Evolutionary conservation across 2,329 filamentous ascomycete genomes (phyloP), one percentile per base, ranked within the genome.

Genomic region (Periconia sp.): DNA sequence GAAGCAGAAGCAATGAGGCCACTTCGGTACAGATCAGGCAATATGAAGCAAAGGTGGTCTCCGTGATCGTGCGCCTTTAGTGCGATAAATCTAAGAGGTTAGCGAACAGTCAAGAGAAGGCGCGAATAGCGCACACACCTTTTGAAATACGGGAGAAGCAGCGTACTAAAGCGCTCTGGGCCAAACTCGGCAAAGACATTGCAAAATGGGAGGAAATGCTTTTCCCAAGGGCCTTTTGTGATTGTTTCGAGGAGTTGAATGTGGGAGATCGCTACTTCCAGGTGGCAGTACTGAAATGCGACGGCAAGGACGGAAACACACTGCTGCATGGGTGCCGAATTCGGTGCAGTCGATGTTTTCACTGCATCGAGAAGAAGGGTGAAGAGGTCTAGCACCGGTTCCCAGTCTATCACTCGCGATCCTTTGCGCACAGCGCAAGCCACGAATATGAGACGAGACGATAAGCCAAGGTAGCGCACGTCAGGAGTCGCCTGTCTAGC

Each of bases 171-270:
- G 26, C 88, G 81, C 39, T 86, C 81, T 2, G 79, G 66, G 32
- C 91, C 85, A 24, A 95, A 76, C 40, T 89, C 81, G 0, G 89
- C 86, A 55, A 94, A 85, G 38, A 89, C 85, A 11, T 86, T 86
- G 69, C 90, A 96, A 68, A 97, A 96, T 0, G 85, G 80, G 30
- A 97, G 79, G 66, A 96, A 97, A 75, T 85, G 86, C 37, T 72
- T 72, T 59, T 86, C 82, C 58, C 92, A 79, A 1, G 79, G 78
- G 31, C 87, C 83, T 37, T 80, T 80, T 3, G 82, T 84, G 34
- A 95, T 73, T 3, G 75, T 73, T 23, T 86, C 82, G 32, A 95
- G 77, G 3, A 82, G 71, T 12, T 82, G 79, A 43, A 92, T 80
- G 25, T 82, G 80, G 1, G 88, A 82, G 29, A 95, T 84, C 24